Conservation (phyloP, 2,329 filamentous ascomycete genomes). For the Aureobasidium sp. region DNA sequence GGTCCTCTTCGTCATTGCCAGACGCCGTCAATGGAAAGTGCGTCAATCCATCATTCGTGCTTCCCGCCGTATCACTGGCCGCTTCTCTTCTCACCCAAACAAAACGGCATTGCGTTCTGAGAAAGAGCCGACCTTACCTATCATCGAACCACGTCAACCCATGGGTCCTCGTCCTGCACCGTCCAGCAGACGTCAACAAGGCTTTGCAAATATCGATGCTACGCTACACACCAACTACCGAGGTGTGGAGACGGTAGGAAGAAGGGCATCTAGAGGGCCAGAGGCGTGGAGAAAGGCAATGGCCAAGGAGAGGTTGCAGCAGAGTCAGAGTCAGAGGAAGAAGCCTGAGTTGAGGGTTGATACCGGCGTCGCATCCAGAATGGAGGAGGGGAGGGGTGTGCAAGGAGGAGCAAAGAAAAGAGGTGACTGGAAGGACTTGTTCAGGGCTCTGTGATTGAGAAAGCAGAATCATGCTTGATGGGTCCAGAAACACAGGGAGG, state of each 20-base stretch:
- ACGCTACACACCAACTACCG: neutral
- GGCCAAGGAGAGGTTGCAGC: neutral
- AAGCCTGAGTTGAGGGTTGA: conserved; percentile 8
- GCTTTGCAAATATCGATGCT: neutral
- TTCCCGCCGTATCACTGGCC: conserved; percentile 37
- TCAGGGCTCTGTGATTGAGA: neutral
- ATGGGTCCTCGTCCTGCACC: neutral
- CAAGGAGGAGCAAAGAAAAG: conserved; percentile 2
- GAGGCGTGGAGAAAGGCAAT: neutral
- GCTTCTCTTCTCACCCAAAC: conserved; percentile 17
- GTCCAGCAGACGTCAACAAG: neutral
- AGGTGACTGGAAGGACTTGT: conserved; percentile 15
- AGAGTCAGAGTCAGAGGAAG: neutral
- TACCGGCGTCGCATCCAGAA: neutral
- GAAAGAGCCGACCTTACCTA: neutral
- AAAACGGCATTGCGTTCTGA: conserved; percentile 9
- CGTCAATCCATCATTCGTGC: conserved; percentile 63
- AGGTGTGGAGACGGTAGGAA: neutral
- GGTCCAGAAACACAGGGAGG: neutral
- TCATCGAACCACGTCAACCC: neutral
- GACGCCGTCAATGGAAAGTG: conserved; percentile 78
- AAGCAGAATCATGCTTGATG: too few species aligned
- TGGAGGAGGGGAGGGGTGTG: conserved; percentile 8
- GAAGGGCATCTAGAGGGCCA: neutral
- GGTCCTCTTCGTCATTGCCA: conserved; percentile 68